Conservation (phyloP, 441 rosid genomes). For the Corymbia calophylla region DNA sequence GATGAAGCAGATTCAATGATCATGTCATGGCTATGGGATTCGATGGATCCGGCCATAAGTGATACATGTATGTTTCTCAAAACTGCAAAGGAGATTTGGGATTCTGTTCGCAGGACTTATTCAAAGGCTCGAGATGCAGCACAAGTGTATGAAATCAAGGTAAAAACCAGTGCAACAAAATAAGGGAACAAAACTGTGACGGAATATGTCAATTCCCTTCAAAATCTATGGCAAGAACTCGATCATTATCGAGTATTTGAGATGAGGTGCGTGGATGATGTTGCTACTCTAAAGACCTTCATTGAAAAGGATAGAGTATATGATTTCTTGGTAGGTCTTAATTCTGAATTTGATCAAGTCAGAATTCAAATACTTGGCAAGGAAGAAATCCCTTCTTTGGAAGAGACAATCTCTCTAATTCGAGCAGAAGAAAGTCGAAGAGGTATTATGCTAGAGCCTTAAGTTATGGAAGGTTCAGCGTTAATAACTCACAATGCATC, state of each 20-base stretch:
- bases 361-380: neutral
- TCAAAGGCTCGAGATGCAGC: neutral
- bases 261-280: neutral
- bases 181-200: neutral
- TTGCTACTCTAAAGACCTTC: neutral
- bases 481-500: neutral
- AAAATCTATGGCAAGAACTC: neutral
- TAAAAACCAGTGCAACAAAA: neutral
- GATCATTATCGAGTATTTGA: neutral
- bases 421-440: neutral
- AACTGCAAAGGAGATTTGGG: neutral
- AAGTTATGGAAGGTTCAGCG: neutral
- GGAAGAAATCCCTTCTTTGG: neutral
- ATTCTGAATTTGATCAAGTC: neutral
- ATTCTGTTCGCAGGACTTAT: neutral
- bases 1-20: neutral
- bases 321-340: neutral
- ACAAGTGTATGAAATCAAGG: neutral
- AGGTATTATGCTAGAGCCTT: neutral
- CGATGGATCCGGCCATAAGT: neutral
- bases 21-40: neutral
- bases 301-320: neutral
- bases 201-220: neutral
- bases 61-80: neutral
- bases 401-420: neutral